Evolutionary conservation across 495 filamentous ascomycete genomes (phyloP).

Genomic region (Schizothecium vesticola): DNA sequence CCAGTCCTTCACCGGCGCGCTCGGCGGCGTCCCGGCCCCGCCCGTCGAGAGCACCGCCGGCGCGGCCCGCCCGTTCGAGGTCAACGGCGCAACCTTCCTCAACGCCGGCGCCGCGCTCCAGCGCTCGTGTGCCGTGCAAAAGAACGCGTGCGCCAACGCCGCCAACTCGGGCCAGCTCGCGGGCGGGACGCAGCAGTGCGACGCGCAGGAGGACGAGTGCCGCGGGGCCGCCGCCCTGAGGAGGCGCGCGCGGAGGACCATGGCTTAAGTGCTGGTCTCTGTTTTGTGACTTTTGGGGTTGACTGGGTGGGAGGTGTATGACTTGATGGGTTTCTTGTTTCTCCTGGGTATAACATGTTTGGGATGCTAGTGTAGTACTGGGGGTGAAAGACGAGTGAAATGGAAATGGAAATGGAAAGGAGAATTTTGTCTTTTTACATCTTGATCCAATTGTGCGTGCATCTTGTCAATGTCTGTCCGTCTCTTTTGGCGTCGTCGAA

Average conservation of each 20-base stretch:
- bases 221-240: conserved; percentile 28
- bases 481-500: not conserved
- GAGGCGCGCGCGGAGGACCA: conserved; percentile 16
- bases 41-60: conserved; percentile 43
- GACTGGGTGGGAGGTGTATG: not conserved
- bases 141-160: conserved; percentile 53
- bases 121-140: conserved; percentile 51
- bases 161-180: conserved; percentile 45
- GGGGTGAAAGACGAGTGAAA: not conserved
- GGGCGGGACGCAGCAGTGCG: conserved; percentile 43
- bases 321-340: not conserved
- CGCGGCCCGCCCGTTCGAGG: conserved; percentile 46
- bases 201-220: conserved; percentile 43
- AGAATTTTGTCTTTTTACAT: not conserved
- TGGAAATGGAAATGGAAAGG: not conserved
- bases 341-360: not conserved
- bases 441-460: not conserved
- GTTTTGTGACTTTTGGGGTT: not conserved
- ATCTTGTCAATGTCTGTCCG: not conserved
- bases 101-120: conserved; percentile 46
- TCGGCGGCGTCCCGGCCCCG: conserved; percentile 50
- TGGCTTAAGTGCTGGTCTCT: not conserved
- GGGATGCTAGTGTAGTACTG: not conserved
- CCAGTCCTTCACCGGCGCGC: conserved; percentile 52
- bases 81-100: conserved; percentile 50